Evolutionary conservation across 768 basidiomycete genomes (phyloP).

Genomic region (Boletus rufocinnamomeus): DNA sequence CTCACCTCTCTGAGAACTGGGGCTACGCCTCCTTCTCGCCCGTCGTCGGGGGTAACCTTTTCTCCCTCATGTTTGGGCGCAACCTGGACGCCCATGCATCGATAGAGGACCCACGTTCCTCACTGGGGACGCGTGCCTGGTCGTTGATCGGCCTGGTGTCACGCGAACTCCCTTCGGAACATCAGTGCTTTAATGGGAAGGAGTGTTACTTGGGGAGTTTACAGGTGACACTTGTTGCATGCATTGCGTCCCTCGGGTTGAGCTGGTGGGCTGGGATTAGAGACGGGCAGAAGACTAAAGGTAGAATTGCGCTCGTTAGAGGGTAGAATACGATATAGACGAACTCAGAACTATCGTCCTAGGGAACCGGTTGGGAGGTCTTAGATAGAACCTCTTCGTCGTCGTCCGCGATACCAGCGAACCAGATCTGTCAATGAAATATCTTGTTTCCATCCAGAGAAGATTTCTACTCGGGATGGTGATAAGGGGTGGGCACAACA

Average conservation of each 20-base stretch:
- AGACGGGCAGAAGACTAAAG: conserved; percentile 22
- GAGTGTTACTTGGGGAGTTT: conserved; percentile 63
- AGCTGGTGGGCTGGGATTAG: conserved; percentile 41
- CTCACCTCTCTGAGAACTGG: conserved; percentile 85
- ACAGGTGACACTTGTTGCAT: conserved; percentile 45
- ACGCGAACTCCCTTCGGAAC: conserved; percentile 32
- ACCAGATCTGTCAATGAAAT: too few species aligned
- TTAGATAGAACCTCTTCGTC: not conserved
- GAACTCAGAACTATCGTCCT: too few species aligned
- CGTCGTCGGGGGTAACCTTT: conserved; percentile 76
- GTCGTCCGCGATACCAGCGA: not conserved
- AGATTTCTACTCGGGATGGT: too few species aligned
- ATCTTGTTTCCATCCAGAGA: too few species aligned
- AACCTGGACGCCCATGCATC: conserved; percentile 74
- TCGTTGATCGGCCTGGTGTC: not conserved
- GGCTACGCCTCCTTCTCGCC: conserved; percentile 77
- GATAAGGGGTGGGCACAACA: too few species aligned
- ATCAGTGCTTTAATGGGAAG: conserved; percentile 57
- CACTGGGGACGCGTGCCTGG: not conserved
- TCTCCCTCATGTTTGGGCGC: conserved; percentile 80
- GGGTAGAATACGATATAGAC: not conserved
- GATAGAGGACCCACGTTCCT: not conserved
- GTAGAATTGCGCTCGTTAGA: conserved; percentile 1
- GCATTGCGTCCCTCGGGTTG: conserved; percentile 37
- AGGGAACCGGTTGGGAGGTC: too few species aligned